These are phyloP conservation scores for Nidularia pulvinata DNA, from an alignment of 768 basidiomycete genomes.

Conservation along the genomic window DNA sequence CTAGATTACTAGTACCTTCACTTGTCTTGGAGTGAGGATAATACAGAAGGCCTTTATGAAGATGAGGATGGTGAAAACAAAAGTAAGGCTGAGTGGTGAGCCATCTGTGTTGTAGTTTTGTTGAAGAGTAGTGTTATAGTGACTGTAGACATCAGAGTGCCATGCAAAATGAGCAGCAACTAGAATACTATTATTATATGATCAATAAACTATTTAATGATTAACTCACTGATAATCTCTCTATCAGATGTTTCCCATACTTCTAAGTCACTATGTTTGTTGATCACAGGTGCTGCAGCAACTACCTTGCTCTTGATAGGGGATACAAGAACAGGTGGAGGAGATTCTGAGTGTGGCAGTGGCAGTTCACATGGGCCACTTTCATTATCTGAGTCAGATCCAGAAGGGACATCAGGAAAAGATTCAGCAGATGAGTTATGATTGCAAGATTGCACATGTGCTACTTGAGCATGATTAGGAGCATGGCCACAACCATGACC, in stretches of 20 bases:
- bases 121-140: constrained; percentile 13
- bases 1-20: constrained; percentile 18
- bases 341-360: too few species aligned
- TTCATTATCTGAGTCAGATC: too few species aligned
- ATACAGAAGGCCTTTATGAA: constrained; percentile 4
- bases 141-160: constrained; percentile 11
- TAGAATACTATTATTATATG: constrained; percentile 1
- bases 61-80: constrained; percentile 12
- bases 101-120: constrained; percentile 2
- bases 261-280: constrained; percentile 4
- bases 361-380: too few species aligned
- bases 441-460: too few species aligned
- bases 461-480: too few species aligned
- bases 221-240: constrained; percentile 8
- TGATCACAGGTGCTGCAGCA: not conserved
- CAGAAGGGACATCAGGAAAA: too few species aligned
- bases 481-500: too few species aligned
- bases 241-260: constrained; percentile 8
- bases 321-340: constrained; percentile 6
- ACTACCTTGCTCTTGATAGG: constrained; percentile 4
- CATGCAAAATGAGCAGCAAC: not conserved
- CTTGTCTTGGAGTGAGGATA: constrained; percentile 8
- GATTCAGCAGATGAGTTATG: too few species aligned
- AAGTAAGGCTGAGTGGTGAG: constrained; percentile 2
- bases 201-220: not conserved